Conservation (phyloP, 805 yeast genomes). For the Metschnikowia picachoensis region DNA sequence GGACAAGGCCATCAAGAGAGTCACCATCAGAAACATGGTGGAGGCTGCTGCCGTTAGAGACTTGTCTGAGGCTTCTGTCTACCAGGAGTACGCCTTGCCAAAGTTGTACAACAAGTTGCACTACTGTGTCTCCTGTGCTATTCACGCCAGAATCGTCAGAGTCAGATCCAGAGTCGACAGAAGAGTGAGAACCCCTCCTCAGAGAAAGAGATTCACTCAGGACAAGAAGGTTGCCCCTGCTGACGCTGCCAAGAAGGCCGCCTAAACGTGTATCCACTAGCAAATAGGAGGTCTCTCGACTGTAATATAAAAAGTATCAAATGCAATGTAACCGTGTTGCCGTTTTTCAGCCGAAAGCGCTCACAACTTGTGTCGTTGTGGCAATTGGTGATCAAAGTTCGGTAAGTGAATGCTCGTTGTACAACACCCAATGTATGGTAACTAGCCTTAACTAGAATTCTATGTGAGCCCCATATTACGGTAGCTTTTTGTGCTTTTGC, state of each 20-base stretch:
- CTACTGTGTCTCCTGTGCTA: conserved; percentile 99
- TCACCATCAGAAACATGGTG: conserved; percentile 99
- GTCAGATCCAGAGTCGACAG: conserved; percentile 99
- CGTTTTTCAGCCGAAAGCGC: neutral
- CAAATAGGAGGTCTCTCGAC: conserved; percentile 16
- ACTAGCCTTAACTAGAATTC: too few species aligned
- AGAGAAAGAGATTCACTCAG: conserved; percentile 96
- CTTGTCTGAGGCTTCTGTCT: conserved; percentile 98
- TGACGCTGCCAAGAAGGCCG: conserved; percentile 95
- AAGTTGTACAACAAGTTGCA: conserved; percentile 99
- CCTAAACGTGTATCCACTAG: conserved; percentile 27
- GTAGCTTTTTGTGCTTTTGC: too few species aligned
- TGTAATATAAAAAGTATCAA: conserved; percentile 15
- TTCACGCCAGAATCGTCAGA: conserved; percentile 99
- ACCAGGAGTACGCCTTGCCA: conserved; percentile 98
- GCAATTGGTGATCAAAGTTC: too few species aligned
- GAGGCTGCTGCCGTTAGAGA: conserved; percentile 99
- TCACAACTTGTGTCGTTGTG: too few species aligned
- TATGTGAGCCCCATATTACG: too few species aligned
- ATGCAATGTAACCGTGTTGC: neutral
- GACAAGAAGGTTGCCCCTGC: conserved; percentile 95
- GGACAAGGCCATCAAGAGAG: conserved; percentile 99
- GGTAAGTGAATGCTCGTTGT: too few species aligned
- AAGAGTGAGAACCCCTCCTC: conserved; percentile 98
- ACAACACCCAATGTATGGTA: too few species aligned